Evolutionary conservation across 768 basidiomycete genomes (phyloP).

Genomic region (Agrocybe praecox): DNA sequence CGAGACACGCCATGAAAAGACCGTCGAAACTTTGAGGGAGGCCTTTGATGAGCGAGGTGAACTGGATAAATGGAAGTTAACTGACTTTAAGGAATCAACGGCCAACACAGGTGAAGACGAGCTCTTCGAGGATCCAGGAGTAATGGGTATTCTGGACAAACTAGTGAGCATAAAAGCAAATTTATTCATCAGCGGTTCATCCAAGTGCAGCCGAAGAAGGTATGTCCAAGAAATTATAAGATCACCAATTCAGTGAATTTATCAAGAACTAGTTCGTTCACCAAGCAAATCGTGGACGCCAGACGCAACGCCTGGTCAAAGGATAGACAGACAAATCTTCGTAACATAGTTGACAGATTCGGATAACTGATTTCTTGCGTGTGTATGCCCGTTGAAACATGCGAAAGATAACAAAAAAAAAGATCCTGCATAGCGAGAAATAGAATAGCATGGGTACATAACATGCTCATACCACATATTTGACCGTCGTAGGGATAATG

Average conservation of each 20-base stretch:
- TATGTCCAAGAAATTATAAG: conserved; percentile 18
- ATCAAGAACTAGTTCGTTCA: conserved; percentile 49
- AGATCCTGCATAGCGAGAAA: conserved; percentile 23
- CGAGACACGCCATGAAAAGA: conserved; percentile 44
- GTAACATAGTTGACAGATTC: conserved; percentile 48
- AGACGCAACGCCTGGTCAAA: conserved; percentile 29
- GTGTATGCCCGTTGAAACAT: not conserved
- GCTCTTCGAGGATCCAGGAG: conserved; percentile 48
- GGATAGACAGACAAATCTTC: conserved; percentile 22
- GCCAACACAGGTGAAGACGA: conserved; percentile 22
- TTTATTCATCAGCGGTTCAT: conserved; percentile 52
- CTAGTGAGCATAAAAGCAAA: conserved; percentile 49
- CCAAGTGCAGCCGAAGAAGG: conserved; percentile 50
- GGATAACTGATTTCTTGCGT: conserved; percentile 23
- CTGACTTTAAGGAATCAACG: conserved; percentile 41
- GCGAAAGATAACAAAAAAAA: not conserved
- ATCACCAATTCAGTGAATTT: conserved; percentile 5
- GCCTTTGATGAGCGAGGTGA: conserved; percentile 46
- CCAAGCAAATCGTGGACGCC: conserved; percentile 50
- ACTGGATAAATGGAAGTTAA: conserved; percentile 41
- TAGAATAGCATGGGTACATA: conserved; percentile 24
- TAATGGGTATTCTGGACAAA: conserved; percentile 60
- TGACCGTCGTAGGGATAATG: conserved; percentile 19
- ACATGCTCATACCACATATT: conserved; percentile 23
- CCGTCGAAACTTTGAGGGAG: conserved; percentile 41